Evolutionary conservation across 108 stramenopile species (phyloP), one percentile per base, ranked within the genome.

Genomic region (Discostella pseudostelligera): DNA sequence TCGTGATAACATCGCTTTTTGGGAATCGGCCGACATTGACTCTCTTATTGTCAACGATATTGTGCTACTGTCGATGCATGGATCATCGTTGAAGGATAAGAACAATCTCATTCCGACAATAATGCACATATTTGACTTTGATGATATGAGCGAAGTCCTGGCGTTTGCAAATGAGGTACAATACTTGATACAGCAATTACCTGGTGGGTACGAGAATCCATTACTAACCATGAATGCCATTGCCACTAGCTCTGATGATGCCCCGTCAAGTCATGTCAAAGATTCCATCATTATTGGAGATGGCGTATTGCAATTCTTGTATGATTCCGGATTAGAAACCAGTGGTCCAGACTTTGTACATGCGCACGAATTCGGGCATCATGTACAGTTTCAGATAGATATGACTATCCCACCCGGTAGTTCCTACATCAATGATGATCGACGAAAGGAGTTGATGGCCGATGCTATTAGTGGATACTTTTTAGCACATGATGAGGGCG

Each of bases 391-490:
- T 13, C 26, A 53, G 1, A 44, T 67, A 25, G 59, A 73, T 42
- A 32, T 59, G 57, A 43, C 19, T 11, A n/a, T 51, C 39, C 8
- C 14, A 37, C 22, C 42, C 14, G 47, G 39, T 2, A 12, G 17
- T 16, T 39, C 54, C 12, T 53, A 53, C 45, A 56, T 47, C 12
- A 39, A 67, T 12, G 74, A 47, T 2, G 46, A 47, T 14, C 35
- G 74, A 22, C 29, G 74, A 14, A 62, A 48, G 56, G 74, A 75
- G 26, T n/a, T 75, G 49, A 75, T 75, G 74, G 74, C 74, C 13
- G 74, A 75, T 62, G 57, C 74, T 0, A 62, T 75, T 47, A 44
- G 59, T 21, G 60, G 60, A 4, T 75, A 75, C 24, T 75, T 75
- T 42, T 26, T 63, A 19, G 74, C 67, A 1, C 67, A 69, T 29